Evolutionary conservation across 2,329 filamentous ascomycete genomes (phyloP), one percentile per base, ranked within the genome.

Genomic region (Exophiala sideris): DNA sequence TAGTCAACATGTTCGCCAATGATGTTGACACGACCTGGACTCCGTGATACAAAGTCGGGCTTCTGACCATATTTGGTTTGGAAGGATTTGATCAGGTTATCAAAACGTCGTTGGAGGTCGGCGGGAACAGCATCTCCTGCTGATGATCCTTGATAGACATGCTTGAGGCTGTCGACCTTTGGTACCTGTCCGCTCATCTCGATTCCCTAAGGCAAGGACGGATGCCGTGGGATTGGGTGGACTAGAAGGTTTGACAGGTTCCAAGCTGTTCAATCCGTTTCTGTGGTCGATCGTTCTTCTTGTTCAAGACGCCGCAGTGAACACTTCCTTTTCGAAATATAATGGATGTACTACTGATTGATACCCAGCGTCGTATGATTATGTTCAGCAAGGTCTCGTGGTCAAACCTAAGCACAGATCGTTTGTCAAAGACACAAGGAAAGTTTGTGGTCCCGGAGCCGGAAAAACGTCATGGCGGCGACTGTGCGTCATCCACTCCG

Each of bases 1-100:
- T 99, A 99, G 76, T 99, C 94, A 67, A 99, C 96, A 76, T 99
- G 94, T 79, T 99, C 94, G 71, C 94, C 94, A 69, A 99, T 96
- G 67, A 99, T 94, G 76, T 97, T 97, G 62, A 99, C 94, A 62
- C 94, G 84, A 56, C 94, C 94, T 1, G 94, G 94, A 51, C 91
- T 96, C 59, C 94, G 86, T 8, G 92, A 83, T 16, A 97, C 84
- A 66, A 96, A 96, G 55, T 88, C 81, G 36, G 91, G 85, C 12
- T 79, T 75, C 48, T 83, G 79, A 63, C 84, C 85, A 72, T 92
- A 95, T 39, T 74, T 76, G 54, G 80, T 73, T 62, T 85, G 76
- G 73, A 97, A 97, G 62, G 80, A 79, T 48, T 80, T 74, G 39
- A 92, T 75, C 40, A 97, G 79, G 40, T 74, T 77, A 64, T 86